Evolutionary conservation across 2,329 filamentous ascomycete species (phyloP).

Genomic region (Beauveria sp.): DNA sequence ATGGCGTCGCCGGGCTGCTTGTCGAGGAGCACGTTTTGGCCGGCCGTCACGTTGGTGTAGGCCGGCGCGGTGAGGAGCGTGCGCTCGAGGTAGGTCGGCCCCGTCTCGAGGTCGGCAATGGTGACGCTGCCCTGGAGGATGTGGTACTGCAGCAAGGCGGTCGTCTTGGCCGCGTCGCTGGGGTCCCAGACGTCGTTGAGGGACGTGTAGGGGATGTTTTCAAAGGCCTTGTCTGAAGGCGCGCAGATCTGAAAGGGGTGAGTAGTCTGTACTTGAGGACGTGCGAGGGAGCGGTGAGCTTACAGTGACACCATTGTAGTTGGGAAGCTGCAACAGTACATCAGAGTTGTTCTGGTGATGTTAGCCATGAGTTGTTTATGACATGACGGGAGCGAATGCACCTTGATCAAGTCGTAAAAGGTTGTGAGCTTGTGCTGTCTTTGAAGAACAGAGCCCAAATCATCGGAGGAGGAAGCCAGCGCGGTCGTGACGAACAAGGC

Average conservation of each 20-base stretch:
- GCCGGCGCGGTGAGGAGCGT: constrained; percentile 34
- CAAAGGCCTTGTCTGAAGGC: constrained; percentile 50
- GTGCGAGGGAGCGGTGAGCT: constrained; percentile 14
- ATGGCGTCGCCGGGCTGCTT: constrained; percentile 34
- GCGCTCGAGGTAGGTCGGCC: constrained; percentile 31
- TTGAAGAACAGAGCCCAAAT: constrained; percentile 33
- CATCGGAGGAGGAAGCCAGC: constrained; percentile 19
- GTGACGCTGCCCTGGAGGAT: constrained; percentile 46
- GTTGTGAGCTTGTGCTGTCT: constrained; percentile 34
- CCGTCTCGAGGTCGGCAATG: constrained; percentile 28
- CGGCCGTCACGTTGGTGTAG: constrained; percentile 42
- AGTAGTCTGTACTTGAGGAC: too few relatives aligned
- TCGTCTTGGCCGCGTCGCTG: constrained; percentile 35
- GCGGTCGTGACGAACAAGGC: constrained; percentile 12
- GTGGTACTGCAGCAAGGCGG: constrained; percentile 54
- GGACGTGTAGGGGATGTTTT: constrained; percentile 44
- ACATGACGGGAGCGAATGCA: constrained; percentile 14
- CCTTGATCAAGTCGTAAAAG: constrained; percentile 37
- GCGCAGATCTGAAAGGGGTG: constrained; percentile 38
- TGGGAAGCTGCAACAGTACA: constrained; percentile 36
- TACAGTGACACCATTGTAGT: constrained; percentile 36
- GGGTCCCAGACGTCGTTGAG: constrained; percentile 39
- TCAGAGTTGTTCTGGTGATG: constrained; percentile 37
- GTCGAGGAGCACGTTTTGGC: constrained; percentile 40
- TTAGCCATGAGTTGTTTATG: not conserved